Base-by-base conservation (phyloP, 441 rosid genomes). In the Dalechampia spathulata region DNA sequence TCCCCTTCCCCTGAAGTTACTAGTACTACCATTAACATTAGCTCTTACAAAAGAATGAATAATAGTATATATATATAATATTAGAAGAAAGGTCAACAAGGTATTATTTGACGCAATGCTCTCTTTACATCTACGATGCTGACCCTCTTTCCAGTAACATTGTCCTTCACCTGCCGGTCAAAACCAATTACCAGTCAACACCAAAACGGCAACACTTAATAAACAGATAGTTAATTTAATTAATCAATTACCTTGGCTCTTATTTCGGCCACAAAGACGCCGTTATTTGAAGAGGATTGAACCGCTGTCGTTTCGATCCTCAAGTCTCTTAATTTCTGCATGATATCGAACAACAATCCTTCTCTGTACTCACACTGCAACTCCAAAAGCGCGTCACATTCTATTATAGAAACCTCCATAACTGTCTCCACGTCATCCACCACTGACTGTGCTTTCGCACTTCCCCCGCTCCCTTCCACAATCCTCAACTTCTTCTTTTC, bases 341-440 rank as follows among this genome's bases (percentile, higher is more conserved):
- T 90, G 19, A 86, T 74, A 38, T 91, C 82, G 3, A 88, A 80
- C 69, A 91, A 61, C 67, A 88, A 41, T 44, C 96, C 95, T 61
- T 84, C 98, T 54, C 76, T 77, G 25, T 80, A 73, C 25, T 57
- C 76, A 36, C 96, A 91, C 57, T 80, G 78, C 69, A 91, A 62
- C 76, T 91, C 98, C 58, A 91, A 44, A 71, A 91, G 63, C 15
- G 81, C 96, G 40, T 88, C 87, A 19, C 80, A 67, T 73, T 86
- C 98, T 58, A 91, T 91, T 43, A 91, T 91, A 9, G 98, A 91
- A 59, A 91, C 98, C 68, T 91, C 91, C 26, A 91, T 76, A 11
- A 66, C 70, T 0, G 74, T 74, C 34, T 62, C 36, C 16, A 10
- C 34, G 3, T 30, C 34, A 30, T 55, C 49, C 14, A n/a, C 28